phyloP scores from a whole-genome alignment of 495 filamentous ascomycete species.

The Usnea hakonensis region DNA sequence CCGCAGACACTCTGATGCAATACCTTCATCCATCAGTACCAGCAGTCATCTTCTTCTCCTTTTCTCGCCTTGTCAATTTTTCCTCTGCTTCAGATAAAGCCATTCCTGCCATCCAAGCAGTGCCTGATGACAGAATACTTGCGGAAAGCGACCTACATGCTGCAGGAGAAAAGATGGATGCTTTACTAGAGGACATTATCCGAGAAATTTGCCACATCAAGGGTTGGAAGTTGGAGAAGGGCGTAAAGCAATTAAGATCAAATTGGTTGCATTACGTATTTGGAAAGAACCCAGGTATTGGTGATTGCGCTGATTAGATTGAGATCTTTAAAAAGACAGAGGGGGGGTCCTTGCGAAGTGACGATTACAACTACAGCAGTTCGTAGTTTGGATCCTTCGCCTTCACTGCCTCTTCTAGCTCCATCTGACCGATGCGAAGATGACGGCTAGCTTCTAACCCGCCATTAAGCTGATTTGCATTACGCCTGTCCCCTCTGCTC shows the following conservation, averaged over 20 bases:
- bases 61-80: constrained; percentile 79
- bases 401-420: background rate
- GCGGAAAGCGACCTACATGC: constrained; percentile 86
- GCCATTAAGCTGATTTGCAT: background rate
- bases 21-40: constrained; percentile 71
- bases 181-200: constrained; percentile 62
- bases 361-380: no score
- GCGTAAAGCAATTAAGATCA: constrained; percentile 56
- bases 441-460: background rate
- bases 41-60: constrained; percentile 76
- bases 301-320: background rate
- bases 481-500: background rate
- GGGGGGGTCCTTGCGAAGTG: no score
- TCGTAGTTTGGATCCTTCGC: background rate
- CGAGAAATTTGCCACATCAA: constrained; percentile 67
- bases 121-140: constrained; percentile 72
- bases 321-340: background rate
- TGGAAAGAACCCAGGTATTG: constrained; percentile 32
- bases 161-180: constrained; percentile 79
- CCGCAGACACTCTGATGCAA: constrained; percentile 65
- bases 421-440: background rate
- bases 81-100: constrained; percentile 46
- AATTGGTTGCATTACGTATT: constrained; percentile 83
- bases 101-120: constrained; percentile 56
- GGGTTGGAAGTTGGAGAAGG: constrained; percentile 67